Conservation (phyloP, 805 yeast genomes). For the Candida khao-thaluensis region DNA sequence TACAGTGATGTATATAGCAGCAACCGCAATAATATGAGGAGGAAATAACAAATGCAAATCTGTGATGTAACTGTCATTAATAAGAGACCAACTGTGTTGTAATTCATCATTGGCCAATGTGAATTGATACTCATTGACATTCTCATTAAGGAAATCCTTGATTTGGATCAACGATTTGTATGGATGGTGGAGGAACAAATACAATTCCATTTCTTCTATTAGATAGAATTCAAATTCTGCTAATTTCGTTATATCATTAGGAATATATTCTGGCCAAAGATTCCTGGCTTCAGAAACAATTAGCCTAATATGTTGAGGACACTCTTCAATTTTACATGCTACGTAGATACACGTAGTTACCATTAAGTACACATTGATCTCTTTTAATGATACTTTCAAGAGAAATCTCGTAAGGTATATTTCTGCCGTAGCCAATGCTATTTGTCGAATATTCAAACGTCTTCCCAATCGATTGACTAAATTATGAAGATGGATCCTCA, state of each 20-base stretch:
- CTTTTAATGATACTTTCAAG: constrained; percentile 68
- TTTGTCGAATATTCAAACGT: constrained; percentile 72
- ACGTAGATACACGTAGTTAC: constrained; percentile 84
- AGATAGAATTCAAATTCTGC: constrained; percentile 96
- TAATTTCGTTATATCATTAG: constrained; percentile 84
- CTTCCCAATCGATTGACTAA: constrained; percentile 75
- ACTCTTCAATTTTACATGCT: constrained; percentile 92
- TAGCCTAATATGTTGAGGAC: constrained; percentile 89
- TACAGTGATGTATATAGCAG: constrained; percentile 77
- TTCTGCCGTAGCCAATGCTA: constrained; percentile 87
- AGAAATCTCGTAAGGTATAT: constrained; percentile 78
- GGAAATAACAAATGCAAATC: constrained; percentile 81
- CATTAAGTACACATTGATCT: constrained; percentile 75
- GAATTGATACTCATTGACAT: constrained; percentile 26
- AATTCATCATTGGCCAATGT: constrained; percentile 60
- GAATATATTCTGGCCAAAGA: constrained; percentile 92
- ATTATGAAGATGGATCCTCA: constrained; percentile 78
- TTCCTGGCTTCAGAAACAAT: constrained; percentile 81
- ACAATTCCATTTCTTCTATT: constrained; percentile 81
- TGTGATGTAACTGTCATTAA: constrained; percentile 87
- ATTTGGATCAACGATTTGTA: constrained; percentile 62
- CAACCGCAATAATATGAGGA: constrained; percentile 83
- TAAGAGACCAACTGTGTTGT: constrained; percentile 84
- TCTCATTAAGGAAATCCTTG: constrained; percentile 39
- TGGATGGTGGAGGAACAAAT: constrained; percentile 72